phyloP scores from a whole-genome alignment of 805 yeast species.

The Cyberlindnera subsufficiens region DNA sequence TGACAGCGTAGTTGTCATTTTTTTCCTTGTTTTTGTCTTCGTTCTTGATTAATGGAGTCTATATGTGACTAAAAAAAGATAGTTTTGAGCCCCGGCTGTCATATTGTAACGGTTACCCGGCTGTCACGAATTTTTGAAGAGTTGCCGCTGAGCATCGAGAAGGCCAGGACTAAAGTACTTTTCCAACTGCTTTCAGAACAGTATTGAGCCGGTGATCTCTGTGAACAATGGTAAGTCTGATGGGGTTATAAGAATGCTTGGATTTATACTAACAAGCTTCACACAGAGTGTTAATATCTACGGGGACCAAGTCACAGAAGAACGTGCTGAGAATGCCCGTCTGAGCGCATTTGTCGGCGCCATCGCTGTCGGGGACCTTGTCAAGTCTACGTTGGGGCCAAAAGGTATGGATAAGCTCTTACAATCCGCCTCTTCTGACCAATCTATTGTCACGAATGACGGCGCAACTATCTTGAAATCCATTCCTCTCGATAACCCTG shows the following conservation, averaged over 20 bases:
- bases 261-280: constrained; percentile 3
- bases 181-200: too few species aligned
- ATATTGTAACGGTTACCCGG: too few species aligned
- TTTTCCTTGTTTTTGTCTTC: too few species aligned
- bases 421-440: constrained; percentile 78
- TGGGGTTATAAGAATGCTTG: neutral
- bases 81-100: too few species aligned
- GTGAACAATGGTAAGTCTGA: neutral
- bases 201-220: too few species aligned
- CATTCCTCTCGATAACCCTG: constrained; percentile 94
- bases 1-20: too few species aligned
- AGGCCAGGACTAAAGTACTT: too few species aligned
- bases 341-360: constrained; percentile 97
- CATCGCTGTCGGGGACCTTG: constrained; percentile 97
- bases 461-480: constrained; percentile 96
- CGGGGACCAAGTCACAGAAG: constrained; percentile 96
- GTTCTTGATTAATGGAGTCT: too few species aligned
- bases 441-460: constrained; percentile 86
- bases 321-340: constrained; percentile 97
- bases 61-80: too few species aligned
- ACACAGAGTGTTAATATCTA: constrained; percentile 72
- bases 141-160: too few species aligned
- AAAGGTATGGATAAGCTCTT: constrained; percentile 97
- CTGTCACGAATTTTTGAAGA: too few species aligned
- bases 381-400: constrained; percentile 92